Evolutionary conservation across 208 protist species (phyloP).

Genomic region (Wallacemonas collosoma): DNA sequence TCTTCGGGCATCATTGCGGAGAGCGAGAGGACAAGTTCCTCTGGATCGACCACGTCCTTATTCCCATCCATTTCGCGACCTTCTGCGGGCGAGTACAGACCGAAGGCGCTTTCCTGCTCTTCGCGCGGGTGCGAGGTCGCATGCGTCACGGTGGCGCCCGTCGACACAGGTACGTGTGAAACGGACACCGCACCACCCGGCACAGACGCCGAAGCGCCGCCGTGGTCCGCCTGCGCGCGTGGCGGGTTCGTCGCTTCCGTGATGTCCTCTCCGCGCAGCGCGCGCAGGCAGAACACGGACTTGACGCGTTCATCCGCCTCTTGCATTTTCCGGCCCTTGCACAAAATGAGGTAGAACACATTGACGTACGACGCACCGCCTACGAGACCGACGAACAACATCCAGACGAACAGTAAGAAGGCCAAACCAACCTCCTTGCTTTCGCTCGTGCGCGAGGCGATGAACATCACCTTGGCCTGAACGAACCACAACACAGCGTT

Average conservation of each 20-base stretch:
- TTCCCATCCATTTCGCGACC: not conserved
- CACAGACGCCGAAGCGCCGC: not conserved
- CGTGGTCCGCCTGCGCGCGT: not conserved
- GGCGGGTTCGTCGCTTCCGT: not conserved
- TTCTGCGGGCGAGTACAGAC: constrained; percentile 4
- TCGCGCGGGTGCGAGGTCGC: not conserved
- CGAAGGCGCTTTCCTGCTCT: not conserved
- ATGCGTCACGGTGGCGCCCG: not conserved
- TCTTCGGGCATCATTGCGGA: not conserved
- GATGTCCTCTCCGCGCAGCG: constrained; percentile 1
- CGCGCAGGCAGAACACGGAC: not conserved
- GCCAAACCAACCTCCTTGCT: constrained; percentile 47
- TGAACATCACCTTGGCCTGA: constrained; percentile 75
- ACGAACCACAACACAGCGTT: constrained; percentile 89
- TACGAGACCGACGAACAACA: constrained; percentile 91
- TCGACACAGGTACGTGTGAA: not conserved
- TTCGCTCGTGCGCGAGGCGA: constrained; percentile 38
- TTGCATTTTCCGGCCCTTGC: constrained; percentile 34
- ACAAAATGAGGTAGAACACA: constrained; percentile 88
- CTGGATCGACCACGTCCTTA: not conserved
- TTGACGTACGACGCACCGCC: constrained; percentile 93
- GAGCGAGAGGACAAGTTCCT: not conserved
- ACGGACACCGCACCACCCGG: not conserved
- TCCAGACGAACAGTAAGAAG: constrained; percentile 81
- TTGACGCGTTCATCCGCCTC: constrained; percentile 33